phyloP scores from a whole-genome alignment of 768 basidiomycete species.

The Wakefieldia striispora region DNA sequence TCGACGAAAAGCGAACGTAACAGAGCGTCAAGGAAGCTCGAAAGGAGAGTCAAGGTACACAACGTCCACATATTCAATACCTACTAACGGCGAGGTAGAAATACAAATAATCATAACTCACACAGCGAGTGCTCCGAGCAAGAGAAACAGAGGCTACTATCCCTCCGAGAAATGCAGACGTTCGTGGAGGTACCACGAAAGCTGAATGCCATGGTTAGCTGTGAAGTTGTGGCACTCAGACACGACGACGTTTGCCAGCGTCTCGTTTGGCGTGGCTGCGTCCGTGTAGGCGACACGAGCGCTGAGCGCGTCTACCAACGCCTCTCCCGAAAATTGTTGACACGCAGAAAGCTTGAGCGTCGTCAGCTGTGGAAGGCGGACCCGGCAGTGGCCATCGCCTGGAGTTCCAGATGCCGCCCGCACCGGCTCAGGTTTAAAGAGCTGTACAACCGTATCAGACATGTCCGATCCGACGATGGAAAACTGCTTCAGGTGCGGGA shows the following conservation, averaged over 20 bases:
- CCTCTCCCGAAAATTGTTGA: constrained; percentile 58
- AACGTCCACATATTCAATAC: not conserved
- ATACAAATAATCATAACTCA: constrained; percentile 11
- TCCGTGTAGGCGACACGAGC: constrained; percentile 46
- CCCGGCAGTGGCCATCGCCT: constrained; percentile 20
- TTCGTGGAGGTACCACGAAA: constrained; percentile 24
- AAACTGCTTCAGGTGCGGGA: constrained; percentile 57
- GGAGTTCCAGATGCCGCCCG: constrained; percentile 5
- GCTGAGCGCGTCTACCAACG: constrained; percentile 50
- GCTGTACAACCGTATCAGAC: constrained; percentile 66
- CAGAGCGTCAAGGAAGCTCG: not conserved
- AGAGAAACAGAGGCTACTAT: not conserved
- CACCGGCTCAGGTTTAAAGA: constrained; percentile 46
- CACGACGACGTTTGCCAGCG: constrained; percentile 25
- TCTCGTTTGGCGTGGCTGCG: constrained; percentile 25
- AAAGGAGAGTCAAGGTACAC: not conserved
- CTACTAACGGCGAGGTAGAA: not conserved
- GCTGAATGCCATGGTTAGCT: constrained; percentile 17
- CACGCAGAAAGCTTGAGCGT: constrained; percentile 58
- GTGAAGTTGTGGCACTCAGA: constrained; percentile 24
- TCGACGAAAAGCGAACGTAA: not conserved
- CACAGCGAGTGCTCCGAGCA: not conserved
- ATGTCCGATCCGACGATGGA: constrained; percentile 78
- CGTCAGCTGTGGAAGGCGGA: constrained; percentile 56
- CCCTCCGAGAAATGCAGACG: constrained; percentile 28